phyloP scores from a whole-genome alignment of 106 monocot species.

The Acorus calamus region DNA sequence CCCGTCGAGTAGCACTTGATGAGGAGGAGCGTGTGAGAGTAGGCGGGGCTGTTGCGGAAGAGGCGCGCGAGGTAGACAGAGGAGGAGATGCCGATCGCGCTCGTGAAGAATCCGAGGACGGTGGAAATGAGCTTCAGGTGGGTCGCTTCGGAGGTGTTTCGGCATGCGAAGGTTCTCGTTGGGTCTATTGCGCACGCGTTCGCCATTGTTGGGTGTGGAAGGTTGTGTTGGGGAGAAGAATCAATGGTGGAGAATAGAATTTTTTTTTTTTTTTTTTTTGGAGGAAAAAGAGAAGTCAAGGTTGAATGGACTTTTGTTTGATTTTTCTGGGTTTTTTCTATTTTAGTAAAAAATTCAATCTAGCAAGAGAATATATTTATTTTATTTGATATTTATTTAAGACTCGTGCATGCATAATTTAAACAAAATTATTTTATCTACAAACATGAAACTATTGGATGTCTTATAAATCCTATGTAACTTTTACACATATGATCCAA shows the following conservation, averaged over 20 bases:
- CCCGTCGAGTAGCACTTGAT: slow-evolving; percentile 97
- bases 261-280: too few species aligned
- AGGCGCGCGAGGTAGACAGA: slow-evolving; percentile 67
- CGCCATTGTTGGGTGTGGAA: neutral
- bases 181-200: slow-evolving; percentile 13
- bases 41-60: slow-evolving; percentile 40
- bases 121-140: slow-evolving; percentile 69
- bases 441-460: too few species aligned
- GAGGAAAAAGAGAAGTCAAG: too few species aligned
- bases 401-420: too few species aligned
- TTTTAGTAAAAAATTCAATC: too few species aligned
- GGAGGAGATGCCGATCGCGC: slow-evolving; percentile 49
- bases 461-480: too few species aligned
- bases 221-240: slow-evolving; percentile 5
- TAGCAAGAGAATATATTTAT: too few species aligned
- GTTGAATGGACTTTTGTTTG: too few species aligned
- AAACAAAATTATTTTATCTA: too few species aligned
- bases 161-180: slow-evolving; percentile 26
- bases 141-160: slow-evolving; percentile 50
- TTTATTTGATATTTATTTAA: too few species aligned
- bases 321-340: too few species aligned
- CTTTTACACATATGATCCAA: too few species aligned
- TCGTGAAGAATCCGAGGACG: slow-evolving; percentile 45
- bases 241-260: neutral
- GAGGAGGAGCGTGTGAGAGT: slow-evolving; percentile 44